Base-by-base conservation (phyloP, 208 protist genomes). In the Trypanosoma cruzi region DNA sequence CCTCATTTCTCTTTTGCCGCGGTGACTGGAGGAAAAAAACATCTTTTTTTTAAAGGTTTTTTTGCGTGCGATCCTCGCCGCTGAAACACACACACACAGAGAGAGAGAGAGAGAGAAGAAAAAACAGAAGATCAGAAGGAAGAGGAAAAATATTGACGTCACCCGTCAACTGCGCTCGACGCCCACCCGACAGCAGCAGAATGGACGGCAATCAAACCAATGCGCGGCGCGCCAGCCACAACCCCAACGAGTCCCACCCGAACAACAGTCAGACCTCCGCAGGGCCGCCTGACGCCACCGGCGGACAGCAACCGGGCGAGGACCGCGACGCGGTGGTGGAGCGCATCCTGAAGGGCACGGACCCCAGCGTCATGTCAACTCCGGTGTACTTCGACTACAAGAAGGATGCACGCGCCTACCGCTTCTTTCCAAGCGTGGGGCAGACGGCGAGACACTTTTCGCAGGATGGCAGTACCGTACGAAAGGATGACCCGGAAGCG, bases 371-470 rank as follows among this genome's bases (percentile, higher is more conserved):
- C 44, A 94, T 91, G 84, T 94, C 88, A 0, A 90, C 80, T 22
- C 81, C 95, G n/a, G 97, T 98, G 53, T 94, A 97, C 66, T 97
- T 97, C 60, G 86, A 95, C 73, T 97, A 96, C 86, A 91, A 90
- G 70, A 94, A 97, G 81, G 93, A 98, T 20, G 93, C 96, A 34
- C 79, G 89, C 34, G 68, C 71, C 2, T 99, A 89, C 83, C 96
- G 94, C 78, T 84, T 90, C 53, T 89, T 94, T 54, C 85, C 95
- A 1, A 96, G 82, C 61, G 87, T 98, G 0, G 91, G 94, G 53
- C 89, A 94, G 40, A 89, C 86, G 24, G 88, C 88, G 16, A 60
- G 89, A 31, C 95, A 98, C 79, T 90, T 98, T 55, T 56, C 77
- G 10, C 71, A 91, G 11, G 86, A 98, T 61, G 95, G 95, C 58